A percentile compares a stretch with the other conserved stretches of the same genome.
phyloP scores from a whole-genome alignment of 2,329 filamentous ascomycete genomes.

The Cladophialophora chaetospira region DNA sequence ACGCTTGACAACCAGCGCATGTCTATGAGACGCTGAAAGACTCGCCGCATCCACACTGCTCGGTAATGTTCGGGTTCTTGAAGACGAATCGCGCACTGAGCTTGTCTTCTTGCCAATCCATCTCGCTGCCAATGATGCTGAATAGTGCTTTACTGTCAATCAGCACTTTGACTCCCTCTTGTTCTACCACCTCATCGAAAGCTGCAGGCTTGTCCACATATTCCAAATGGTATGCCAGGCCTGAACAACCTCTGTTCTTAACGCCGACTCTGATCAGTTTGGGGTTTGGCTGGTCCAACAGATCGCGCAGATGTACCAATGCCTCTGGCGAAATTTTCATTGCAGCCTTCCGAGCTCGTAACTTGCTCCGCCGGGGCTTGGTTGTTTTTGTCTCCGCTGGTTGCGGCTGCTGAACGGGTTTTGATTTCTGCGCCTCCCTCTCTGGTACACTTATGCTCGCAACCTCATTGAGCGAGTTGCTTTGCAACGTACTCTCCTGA shows the following conservation, averaged over 20 bases:
- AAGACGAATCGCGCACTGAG: conserved; percentile 91
- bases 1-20: neutral
- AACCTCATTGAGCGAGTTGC: conserved; percentile 35
- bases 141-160: conserved; percentile 97
- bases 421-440: conserved; percentile 67
- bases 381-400: conserved; percentile 37
- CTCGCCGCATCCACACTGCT: conserved; percentile 93
- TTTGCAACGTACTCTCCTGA: conserved; percentile 36
- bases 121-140: conserved; percentile 97
- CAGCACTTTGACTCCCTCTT: conserved; percentile 92
- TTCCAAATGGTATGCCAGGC: conserved; percentile 88
- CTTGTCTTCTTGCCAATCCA: conserved; percentile 99
- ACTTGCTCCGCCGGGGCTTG: conserved; percentile 62
- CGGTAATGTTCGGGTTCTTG: conserved; percentile 97
- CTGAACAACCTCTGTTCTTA: conserved; percentile 90
- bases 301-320: conserved; percentile 71
- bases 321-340: conserved; percentile 82
- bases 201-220: conserved; percentile 87
- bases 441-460: conserved; percentile 58
- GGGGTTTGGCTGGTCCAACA: conserved; percentile 82
- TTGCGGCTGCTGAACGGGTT: conserved; percentile 42
- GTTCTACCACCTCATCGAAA: conserved; percentile 91
- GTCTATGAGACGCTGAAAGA: conserved; percentile 75
- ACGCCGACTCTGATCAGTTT: conserved; percentile 95
- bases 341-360: conserved; percentile 83